A percentile compares a stretch with the other conserved stretches of the same genome.
Conservation (phyloP, 1,284 basidiomycete genomes). For the Pseudozyma sp. region DNA sequence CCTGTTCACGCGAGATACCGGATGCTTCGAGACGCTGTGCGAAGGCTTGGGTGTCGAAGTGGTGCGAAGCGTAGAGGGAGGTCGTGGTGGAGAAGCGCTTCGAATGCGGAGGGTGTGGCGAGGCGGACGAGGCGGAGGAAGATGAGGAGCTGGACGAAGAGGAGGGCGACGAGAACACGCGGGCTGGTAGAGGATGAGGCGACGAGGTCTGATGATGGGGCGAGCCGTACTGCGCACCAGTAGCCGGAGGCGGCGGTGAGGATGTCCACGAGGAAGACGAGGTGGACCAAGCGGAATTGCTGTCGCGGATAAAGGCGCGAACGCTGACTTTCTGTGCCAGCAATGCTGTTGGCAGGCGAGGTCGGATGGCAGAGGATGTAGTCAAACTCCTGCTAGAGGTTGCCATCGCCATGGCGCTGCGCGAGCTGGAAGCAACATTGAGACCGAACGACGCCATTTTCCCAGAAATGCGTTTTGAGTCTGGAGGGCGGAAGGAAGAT, state of each 20-base stretch:
- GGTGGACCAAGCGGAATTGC: constrained; percentile 25
- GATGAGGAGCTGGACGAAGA: constrained; percentile 19
- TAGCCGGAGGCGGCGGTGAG: constrained; percentile 2
- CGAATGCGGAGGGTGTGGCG: constrained; percentile 17
- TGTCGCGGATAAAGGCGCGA: constrained; percentile 35
- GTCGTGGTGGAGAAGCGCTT: constrained; percentile 44
- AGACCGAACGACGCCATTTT: constrained; percentile 28
- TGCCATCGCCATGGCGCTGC: constrained; percentile 7
- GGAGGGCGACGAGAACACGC: constrained; percentile 19
- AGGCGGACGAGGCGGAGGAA: constrained; percentile 9
- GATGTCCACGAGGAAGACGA: constrained; percentile 35
- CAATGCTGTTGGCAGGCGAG: constrained; percentile 5
- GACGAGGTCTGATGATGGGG: constrained; percentile 8
- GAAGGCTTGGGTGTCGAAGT: constrained; percentile 67
- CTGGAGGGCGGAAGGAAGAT: too few relatives aligned
- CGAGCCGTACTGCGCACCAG: constrained; percentile 1
- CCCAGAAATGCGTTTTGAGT: not conserved
- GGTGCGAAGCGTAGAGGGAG: constrained; percentile 40
- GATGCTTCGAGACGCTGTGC: constrained; percentile 64
- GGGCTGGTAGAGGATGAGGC: constrained; percentile 31
- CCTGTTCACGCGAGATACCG: constrained; percentile 63
- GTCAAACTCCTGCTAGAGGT: constrained; percentile 8
- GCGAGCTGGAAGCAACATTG: constrained; percentile 27
- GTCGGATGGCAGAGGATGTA: constrained; percentile 8
- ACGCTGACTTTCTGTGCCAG: constrained; percentile 3